Conservation (phyloP, 768 basidiomycete genomes). For the Tulasnella sp. region DNA sequence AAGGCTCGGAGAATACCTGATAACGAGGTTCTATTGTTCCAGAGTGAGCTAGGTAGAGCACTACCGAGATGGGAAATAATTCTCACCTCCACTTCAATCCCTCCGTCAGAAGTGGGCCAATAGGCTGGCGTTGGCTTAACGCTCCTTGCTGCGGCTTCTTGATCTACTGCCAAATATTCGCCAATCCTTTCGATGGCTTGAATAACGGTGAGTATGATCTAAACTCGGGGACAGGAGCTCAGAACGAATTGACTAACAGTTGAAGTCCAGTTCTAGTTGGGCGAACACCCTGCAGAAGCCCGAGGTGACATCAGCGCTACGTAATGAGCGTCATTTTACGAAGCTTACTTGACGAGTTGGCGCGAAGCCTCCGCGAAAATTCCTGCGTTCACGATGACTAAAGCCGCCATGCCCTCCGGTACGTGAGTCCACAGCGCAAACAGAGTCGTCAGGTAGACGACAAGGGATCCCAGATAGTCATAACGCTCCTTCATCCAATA, state of each 20-base stretch:
- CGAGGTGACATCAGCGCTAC: constrained; percentile 23
- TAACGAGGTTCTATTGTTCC: constrained; percentile 49
- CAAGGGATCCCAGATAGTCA: constrained; percentile 72
- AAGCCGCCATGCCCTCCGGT: constrained; percentile 63
- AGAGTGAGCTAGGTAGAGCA: not conserved
- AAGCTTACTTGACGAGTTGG: constrained; percentile 59
- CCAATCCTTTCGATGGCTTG: constrained; percentile 66
- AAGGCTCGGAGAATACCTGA: constrained; percentile 65
- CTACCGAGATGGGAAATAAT: not conserved
- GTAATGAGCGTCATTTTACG: constrained; percentile 22
- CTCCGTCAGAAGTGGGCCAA: constrained; percentile 65
- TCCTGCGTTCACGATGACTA: constrained; percentile 72
- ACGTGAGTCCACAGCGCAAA: constrained; percentile 65
- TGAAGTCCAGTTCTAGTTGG: constrained; percentile 73
- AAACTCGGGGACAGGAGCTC: not conserved
- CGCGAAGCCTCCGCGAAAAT: constrained; percentile 71
- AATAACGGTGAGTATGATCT: not conserved
- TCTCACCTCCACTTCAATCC: constrained; percentile 54
- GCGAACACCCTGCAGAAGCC: constrained; percentile 57
- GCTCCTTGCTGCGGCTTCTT: constrained; percentile 67
- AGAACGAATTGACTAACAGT: constrained; percentile 29
- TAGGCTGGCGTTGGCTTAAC: constrained; percentile 66
- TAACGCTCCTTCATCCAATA: constrained; percentile 76
- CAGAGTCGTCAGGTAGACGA: constrained; percentile 69
- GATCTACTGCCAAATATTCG: constrained; percentile 68